Base-by-base conservation (phyloP, 139 green algal species). In the Tetradesmus obliquus region DNA sequence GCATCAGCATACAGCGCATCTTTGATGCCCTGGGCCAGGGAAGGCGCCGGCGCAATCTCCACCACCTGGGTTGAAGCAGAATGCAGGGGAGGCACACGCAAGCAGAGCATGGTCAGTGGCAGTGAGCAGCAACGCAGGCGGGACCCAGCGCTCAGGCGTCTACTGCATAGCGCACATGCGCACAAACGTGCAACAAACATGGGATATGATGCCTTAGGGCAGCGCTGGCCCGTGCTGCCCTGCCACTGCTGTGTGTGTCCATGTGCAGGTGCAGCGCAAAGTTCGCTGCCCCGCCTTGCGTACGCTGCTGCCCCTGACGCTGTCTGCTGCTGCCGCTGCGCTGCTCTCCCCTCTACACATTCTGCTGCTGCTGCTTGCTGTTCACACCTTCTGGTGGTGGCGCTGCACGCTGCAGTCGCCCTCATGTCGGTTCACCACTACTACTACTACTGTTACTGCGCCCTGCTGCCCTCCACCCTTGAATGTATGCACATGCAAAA, bases 371-470 rank as follows among this genome's bases (percentile, higher is more conserved):
- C 60, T 19, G 10, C 60, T 13, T 19, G 60, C 60, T 72, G 32
- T 45, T 45, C 32, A 2, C 53, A 89, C 96, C 94, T 99, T 99
- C 88, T 99, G 98, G 93, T 99, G 98, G 22, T 98, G 95, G 51
- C 98, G 94, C 94, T 99, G 98, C 87, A 99, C 98, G 24, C 95
- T 98, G 96, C 98, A 99, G 91, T 99, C 98, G 55, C 98, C 95
- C 92, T 99, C 97, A 89, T 98, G 97, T 55, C 99, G 93, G 95
- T 99, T 97, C 86, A 99, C 95, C 24, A 98, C 96, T 45, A 45
- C 32, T 45, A 45, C 32, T 45, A 45, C 32, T 45, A 45, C 32
- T 45, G 32, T 45, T 45, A 45, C 32, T 45, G 32, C 32, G 32
- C 32, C 32, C 32, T 72, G 60, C 60, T 72, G 60, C 60, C 12